Evolutionary conservation across 108 stramenopile species (phyloP), one percentile per base, ranked within the genome.

Genomic region (Fistulifera solaris): DNA sequence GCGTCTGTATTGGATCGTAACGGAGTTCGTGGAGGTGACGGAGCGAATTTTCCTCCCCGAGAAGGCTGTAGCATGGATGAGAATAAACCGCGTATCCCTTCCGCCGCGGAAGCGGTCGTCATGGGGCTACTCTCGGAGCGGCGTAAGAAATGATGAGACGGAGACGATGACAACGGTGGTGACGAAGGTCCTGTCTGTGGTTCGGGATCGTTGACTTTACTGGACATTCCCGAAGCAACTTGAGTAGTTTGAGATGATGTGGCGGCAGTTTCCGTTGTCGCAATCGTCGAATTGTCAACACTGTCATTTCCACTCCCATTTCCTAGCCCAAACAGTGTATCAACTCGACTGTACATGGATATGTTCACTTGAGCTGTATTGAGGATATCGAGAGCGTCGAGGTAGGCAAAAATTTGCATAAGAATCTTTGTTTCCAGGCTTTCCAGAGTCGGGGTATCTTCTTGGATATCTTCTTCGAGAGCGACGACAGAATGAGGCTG

Each of bases 361-460:
- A 80, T 68, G 45, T 81, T 87, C 13, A 72, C 69, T 67, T 87
- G 83, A 35, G 89, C 89, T 23, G 75, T 72, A 58, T 75, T 78
- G 39, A 91, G 65, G 40, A 91, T 77, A 63, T 87, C 89, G 12
- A 80, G 25, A 2, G 89, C 78, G 55, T 85, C 83, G 47, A 81
- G 43, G 49, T 70, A 85, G 22, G 71, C 66, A 70, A 85, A 87
- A 16, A 91, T 72, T 8, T 61, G 52, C 76, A 85, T 79, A 12
- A 91, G 59, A 19, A 66, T 62, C 35, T 66, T 57, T 44, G 69
- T 65, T 48, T 89, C 74, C 43, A 89, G 23, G 13, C 54, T 54
- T 26, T 63, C 43, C 1, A 80, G 61, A 21, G 17, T 48, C 13
- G 61, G 67, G 0, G 56, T 38, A 12, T 45, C 31, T 59, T 77